Evolutionary conservation across 805 yeast genomes (phyloP), one percentile per base, ranked within the genome.

Genomic region (Spathaspora gorwiae): DNA sequence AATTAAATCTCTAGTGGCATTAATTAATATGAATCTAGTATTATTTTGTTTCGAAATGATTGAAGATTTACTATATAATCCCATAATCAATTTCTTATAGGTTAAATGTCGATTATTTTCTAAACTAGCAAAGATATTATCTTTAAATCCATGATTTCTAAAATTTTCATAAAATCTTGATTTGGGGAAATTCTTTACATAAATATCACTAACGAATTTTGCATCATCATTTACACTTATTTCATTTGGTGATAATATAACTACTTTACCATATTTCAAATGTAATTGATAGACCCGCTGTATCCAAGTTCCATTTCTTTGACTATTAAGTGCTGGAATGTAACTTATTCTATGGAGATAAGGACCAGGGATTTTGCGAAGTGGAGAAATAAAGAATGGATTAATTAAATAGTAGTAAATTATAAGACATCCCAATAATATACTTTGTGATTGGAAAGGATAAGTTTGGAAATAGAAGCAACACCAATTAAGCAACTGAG

Each of bases 231-330:
- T 69, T 38, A 84, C 73, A 41, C 84, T 80, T 14, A 84, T 66
- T 52, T 83, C 89, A 24, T 65, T 61, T 2, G 90, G 89, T 1
- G 80, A 72, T 11, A 84, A 60, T 19, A 84, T 66, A 5, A 84
- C 80, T 3, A 83, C 77, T 7, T 83, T 75, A 1, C 90, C 90
- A 53, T 81, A 81, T 46, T 64, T 57, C 39, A 57, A 39, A 54
- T 84, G 90, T 46, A 83, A 61, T 3, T 56, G 35, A 45, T 80
- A 75, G 2, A 83, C 75, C 7, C 47, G 50, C 14, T 49, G 35
- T 13, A 66, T 58, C 73, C 75, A 70, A 33, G 63, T 66, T 30
- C 65, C 63, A 48, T 72, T 79, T 45, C 86, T 68, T 47, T 75
- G 71, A 29, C 68, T 62, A 36, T 65, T 54, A 33, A 68, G 59